Percentiles rank a stretch among this genome's conserved stretches.
phyloP scores from a whole-genome alignment of 176 grass and related monocot genomes.

The Zoysia japonica region DNA sequence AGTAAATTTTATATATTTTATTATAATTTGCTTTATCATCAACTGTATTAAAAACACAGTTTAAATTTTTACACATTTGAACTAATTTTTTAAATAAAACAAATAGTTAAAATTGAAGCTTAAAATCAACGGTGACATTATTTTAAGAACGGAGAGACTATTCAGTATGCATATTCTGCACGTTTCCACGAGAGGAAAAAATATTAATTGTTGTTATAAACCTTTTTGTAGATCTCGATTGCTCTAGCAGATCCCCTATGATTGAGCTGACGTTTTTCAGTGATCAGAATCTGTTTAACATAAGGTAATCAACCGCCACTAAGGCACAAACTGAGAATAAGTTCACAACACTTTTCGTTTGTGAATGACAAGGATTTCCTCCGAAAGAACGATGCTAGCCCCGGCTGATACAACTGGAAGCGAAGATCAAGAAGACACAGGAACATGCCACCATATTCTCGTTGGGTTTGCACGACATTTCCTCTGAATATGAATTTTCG shows the following conservation, averaged over 20 bases:
- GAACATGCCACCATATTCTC: neutral
- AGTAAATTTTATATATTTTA: too few species aligned
- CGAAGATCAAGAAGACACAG: neutral
- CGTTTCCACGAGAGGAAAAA: constrained; percentile 19
- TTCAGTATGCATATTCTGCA: constrained; percentile 33
- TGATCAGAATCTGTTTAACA: neutral
- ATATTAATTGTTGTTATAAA: neutral
- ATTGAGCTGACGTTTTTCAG: neutral
- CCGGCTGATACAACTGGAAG: neutral
- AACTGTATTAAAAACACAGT: too few species aligned
- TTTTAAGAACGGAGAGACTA: too few species aligned
- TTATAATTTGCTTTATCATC: too few species aligned
- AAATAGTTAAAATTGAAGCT: too few species aligned
- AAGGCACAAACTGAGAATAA: neutral
- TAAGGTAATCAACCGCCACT: neutral
- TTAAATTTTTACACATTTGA: too few species aligned
- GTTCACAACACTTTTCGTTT: neutral
- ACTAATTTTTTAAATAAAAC: too few species aligned
- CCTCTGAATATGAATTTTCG: neutral
- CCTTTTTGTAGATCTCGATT: constrained; percentile 25
- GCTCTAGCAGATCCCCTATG: constrained; percentile 12
- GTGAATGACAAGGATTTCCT: neutral
- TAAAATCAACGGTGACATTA: too few species aligned
- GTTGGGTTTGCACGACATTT: neutral
- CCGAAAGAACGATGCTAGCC: neutral